A percentile compares a stretch with the other conserved stretches of the same genome.
Conservation (phyloP, 1,139 yeast species). For the Eremothecium gossypii region DNA sequence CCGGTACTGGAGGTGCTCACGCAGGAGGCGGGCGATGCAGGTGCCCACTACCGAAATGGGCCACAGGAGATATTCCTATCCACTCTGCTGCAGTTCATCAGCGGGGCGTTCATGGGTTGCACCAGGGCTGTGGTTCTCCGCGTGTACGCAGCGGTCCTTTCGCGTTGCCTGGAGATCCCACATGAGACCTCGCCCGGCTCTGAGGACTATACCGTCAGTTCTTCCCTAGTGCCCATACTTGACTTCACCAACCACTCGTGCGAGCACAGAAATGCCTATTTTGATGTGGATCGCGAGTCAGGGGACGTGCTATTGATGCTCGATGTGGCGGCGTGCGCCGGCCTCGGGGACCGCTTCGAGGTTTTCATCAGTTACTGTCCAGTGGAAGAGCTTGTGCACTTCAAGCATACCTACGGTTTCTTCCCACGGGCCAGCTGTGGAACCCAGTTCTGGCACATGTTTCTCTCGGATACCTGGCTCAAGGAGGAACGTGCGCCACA, state of each 20-base stretch:
- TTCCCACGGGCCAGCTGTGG: constrained; percentile 32
- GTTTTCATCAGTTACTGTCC: constrained; percentile 44
- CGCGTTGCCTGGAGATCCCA: constrained; percentile 59
- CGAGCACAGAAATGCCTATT: constrained; percentile 40
- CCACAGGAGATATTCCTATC: constrained; percentile 4
- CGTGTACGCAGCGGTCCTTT: constrained; percentile 42
- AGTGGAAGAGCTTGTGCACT: constrained; percentile 38
- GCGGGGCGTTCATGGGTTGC: constrained; percentile 2
- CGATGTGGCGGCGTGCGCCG: constrained; percentile 14
- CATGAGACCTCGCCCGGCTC: constrained; percentile 25
- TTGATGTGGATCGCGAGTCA: constrained; percentile 47
- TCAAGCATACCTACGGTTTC: constrained; percentile 52
- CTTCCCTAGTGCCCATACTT: constrained; percentile 54
- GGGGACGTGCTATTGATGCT: constrained; percentile 39
- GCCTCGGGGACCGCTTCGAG: constrained; percentile 26
- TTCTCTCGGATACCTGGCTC: constrained; percentile 12
- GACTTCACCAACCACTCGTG: constrained; percentile 59
- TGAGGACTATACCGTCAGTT: constrained; percentile 37
- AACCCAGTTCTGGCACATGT: constrained; percentile 12
- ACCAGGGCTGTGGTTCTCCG: constrained; percentile 28
- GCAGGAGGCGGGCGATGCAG: background rate
- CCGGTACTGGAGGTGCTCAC: constrained; percentile 8
- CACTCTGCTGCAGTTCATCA: constrained; percentile 1
- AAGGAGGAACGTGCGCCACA: background rate
- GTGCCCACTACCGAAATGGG: constrained; percentile 19